Evolutionary conservation across 2,329 filamentous ascomycete genomes (phyloP).

Genomic region (Phialocephala sp.): DNA sequence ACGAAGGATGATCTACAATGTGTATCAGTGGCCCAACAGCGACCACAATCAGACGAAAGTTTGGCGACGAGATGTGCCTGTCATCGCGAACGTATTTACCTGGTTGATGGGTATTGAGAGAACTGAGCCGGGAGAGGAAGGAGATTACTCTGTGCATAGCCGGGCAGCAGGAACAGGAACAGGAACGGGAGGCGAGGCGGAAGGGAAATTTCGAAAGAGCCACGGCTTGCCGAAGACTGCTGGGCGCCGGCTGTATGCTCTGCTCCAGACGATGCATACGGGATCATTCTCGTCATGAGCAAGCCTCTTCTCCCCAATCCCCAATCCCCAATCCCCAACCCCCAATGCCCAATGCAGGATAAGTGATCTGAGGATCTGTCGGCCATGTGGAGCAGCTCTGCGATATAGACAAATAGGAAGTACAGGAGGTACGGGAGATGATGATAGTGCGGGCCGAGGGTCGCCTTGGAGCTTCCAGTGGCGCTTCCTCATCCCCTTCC

Average conservation of each 20-base stretch:
- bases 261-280: not conserved
- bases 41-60: not conserved
- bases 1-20: not conserved
- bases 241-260: not conserved
- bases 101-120: not conserved
- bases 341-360: not conserved
- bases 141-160: not conserved
- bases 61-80: not conserved
- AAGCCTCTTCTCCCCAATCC: not conserved
- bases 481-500: not conserved
- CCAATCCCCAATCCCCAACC: too few species aligned
- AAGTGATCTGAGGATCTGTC: constrained; percentile 4
- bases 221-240: not conserved
- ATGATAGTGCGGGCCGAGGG: not conserved
- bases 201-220: not conserved
- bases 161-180: constrained; percentile 2
- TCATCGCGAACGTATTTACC: not conserved
- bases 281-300: not conserved
- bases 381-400: not conserved
- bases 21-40: not conserved
- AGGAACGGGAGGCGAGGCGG: not conserved
- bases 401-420: constrained; percentile 1
- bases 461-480: not conserved
- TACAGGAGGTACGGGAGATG: not conserved
- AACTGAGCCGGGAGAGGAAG: not conserved